Evolutionary conservation across 768 basidiomycete species (phyloP).

Genomic region (Serendipita sp.): DNA sequence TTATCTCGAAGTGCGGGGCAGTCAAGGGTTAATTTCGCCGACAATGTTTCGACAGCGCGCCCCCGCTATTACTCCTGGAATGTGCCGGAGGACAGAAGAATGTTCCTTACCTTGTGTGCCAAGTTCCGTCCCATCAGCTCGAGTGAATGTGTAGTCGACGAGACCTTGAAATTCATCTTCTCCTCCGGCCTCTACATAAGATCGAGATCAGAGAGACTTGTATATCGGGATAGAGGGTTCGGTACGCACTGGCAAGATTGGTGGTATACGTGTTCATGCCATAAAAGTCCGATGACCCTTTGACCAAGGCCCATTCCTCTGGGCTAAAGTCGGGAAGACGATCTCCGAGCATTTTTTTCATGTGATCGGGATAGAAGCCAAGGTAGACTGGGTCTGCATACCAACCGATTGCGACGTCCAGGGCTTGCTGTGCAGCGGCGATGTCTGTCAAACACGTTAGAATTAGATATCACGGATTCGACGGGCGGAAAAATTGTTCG

Average conservation of each 20-base stretch:
- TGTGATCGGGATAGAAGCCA: conserved; percentile 44
- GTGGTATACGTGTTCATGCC: conserved; percentile 62
- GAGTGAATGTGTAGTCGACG: conserved; percentile 43
- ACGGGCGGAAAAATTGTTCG: not conserved
- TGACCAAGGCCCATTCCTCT: conserved; percentile 40
- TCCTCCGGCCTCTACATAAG: conserved; percentile 34
- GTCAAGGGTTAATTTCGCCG: not conserved
- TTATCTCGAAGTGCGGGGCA: not conserved
- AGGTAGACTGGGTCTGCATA: conserved; percentile 47
- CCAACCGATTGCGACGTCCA: conserved; percentile 52
- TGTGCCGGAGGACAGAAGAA: not conserved
- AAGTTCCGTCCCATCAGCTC: conserved; percentile 46
- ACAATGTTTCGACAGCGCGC: not conserved
- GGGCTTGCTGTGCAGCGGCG: conserved; percentile 51
- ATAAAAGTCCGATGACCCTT: conserved; percentile 54
- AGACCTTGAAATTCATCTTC: conserved; percentile 48
- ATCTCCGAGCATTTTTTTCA: conserved; percentile 39
- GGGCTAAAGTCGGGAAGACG: conserved; percentile 43
- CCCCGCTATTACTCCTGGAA: not conserved
- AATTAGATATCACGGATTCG: not conserved
- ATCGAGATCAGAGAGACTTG: not conserved
- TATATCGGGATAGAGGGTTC: conserved; percentile 14
- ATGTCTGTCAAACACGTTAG: conserved; percentile 29
- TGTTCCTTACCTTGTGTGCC: conserved; percentile 37
- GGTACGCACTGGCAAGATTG: conserved; percentile 34